phyloP scores from a whole-genome alignment of 1,284 basidiomycete species.

The Austroboletus novae-zelandiae region DNA sequence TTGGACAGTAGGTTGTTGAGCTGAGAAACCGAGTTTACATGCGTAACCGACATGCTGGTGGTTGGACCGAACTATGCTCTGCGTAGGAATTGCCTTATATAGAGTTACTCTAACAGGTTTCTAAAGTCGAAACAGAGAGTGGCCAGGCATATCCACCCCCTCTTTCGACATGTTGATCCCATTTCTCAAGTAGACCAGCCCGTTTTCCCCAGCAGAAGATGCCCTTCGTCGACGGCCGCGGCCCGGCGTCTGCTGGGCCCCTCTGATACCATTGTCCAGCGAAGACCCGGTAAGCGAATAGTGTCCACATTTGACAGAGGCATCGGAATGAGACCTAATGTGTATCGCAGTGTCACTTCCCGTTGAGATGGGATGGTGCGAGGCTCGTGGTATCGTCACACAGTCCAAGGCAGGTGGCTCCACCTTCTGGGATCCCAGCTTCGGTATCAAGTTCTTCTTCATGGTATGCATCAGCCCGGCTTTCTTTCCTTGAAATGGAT shows the following conservation, averaged over 20 bases:
- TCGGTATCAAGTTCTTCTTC: conserved; percentile 62
- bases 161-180: neutral
- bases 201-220: conserved; percentile 29
- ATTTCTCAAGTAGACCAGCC: conserved; percentile 9
- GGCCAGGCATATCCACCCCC: neutral
- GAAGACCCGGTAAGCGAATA: conserved; percentile 7
- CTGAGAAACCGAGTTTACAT: conserved; percentile 59
- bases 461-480: conserved; percentile 65
- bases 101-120: no score
- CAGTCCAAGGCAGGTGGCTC: conserved; percentile 37
- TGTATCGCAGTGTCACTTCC: conserved; percentile 12
- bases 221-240: conserved; percentile 29
- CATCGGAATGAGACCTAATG: conserved; percentile 29
- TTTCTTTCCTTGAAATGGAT: conserved; percentile 62
- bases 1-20: conserved; percentile 59
- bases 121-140: conserved; percentile 2
- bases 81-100: no score
- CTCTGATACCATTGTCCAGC: neutral
- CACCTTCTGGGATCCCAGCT: conserved; percentile 57
- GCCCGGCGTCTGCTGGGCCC: conserved; percentile 7
- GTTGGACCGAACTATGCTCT: neutral
- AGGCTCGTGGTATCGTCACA: conserved; percentile 7
- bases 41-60: conserved; percentile 53
- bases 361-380: conserved; percentile 2
- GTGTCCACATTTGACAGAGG: conserved; percentile 6